Percentiles rank a stretch among this genome's conserved stretches.
Conservation (phyloP, 2,329 filamentous ascomycete species). For the Sporothrix inflata region DNA sequence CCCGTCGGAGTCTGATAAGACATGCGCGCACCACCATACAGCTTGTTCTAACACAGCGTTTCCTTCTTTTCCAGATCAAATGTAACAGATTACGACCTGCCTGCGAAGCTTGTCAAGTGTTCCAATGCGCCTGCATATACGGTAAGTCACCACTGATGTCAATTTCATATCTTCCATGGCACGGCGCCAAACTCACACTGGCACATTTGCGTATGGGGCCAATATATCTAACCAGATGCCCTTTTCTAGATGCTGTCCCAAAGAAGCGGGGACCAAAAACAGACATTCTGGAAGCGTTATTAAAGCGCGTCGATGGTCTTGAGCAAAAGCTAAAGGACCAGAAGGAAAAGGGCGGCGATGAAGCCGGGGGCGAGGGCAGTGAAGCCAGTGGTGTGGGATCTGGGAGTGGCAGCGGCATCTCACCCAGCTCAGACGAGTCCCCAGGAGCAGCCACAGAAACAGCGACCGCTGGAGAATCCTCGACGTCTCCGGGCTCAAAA, state of each 20-base stretch:
- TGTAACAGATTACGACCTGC: slow-evolving; percentile 83
- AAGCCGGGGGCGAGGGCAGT: slow-evolving; percentile 33
- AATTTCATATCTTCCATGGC: not conserved
- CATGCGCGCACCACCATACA: not conserved
- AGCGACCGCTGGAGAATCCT: not conserved
- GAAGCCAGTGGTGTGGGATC: slow-evolving; percentile 33
- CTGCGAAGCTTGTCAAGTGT: slow-evolving; percentile 87
- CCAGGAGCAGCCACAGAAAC: not conserved
- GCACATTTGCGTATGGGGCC: not conserved
- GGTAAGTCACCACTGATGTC: slow-evolving; percentile 56
- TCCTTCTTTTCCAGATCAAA: slow-evolving; percentile 68
- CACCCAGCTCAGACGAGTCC: slow-evolving; percentile 7
- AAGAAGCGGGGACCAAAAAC: slow-evolving; percentile 91
- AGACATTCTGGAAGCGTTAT: slow-evolving; percentile 79
- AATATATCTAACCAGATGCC: not conserved
- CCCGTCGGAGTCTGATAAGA: not conserved
- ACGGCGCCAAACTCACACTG: not conserved
- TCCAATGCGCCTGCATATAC: slow-evolving; percentile 86
- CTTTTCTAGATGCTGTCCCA: slow-evolving; percentile 73
- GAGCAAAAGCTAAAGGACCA: slow-evolving; percentile 75
- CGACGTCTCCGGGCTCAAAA: not conserved
- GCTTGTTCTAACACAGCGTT: not conserved
- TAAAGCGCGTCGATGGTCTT: slow-evolving; percentile 83
- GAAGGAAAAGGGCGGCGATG: slow-evolving; percentile 52
- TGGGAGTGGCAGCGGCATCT: slow-evolving; percentile 36